Evolutionary conservation across 140 eudicot genomes (phyloP).

Genomic region (Ambrosia hybrid): DNA sequence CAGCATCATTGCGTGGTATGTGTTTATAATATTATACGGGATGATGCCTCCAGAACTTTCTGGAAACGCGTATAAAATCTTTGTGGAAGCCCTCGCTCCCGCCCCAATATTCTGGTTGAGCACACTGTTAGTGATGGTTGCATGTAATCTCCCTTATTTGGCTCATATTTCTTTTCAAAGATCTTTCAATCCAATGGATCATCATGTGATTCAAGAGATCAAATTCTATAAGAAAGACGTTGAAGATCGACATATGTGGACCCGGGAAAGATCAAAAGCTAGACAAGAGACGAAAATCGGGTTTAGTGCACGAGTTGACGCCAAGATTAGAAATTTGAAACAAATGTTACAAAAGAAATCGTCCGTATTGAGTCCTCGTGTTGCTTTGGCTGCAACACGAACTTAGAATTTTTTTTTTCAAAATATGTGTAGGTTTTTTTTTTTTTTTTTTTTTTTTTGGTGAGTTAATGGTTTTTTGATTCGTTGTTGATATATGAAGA

Average conservation of each 20-base stretch:
- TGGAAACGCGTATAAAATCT: slow-evolving; percentile 51
- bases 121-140: slow-evolving; percentile 59
- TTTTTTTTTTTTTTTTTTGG: background rate
- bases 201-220: slow-evolving; percentile 89
- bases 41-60: slow-evolving; percentile 42
- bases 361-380: slow-evolving; percentile 39
- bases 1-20: slow-evolving; percentile 69
- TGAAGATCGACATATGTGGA: slow-evolving; percentile 80
- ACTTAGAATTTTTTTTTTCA: background rate
- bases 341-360: slow-evolving; percentile 52
- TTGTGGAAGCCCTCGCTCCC: slow-evolving; percentile 69
- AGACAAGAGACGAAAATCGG: slow-evolving; percentile 64
- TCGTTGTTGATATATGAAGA: background rate
- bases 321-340: slow-evolving; percentile 55
- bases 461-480: background rate
- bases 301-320: slow-evolving; percentile 68
- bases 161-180: slow-evolving; percentile 73
- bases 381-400: slow-evolving; percentile 39
- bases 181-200: slow-evolving; percentile 76
- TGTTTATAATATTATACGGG: slow-evolving; percentile 57
- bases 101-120: slow-evolving; percentile 74
- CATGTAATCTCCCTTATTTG: slow-evolving; percentile 69
- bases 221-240: slow-evolving; percentile 69
- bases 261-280: slow-evolving; percentile 54
- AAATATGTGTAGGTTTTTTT: no score